Conservation (phyloP, 257 asterid species). For the Salvia rosmarinus region DNA sequence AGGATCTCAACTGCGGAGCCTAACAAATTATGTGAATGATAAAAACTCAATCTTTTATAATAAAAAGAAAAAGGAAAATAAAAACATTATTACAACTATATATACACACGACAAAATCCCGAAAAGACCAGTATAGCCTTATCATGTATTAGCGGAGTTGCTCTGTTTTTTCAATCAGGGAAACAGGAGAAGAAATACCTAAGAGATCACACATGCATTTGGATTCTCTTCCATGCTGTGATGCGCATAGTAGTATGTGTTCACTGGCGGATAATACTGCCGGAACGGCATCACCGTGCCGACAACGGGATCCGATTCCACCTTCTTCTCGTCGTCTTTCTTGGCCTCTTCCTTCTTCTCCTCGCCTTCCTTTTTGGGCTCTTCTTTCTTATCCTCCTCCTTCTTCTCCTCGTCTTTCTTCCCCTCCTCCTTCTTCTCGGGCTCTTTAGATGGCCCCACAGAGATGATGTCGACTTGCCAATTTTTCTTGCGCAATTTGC, state of each 20-base stretch:
- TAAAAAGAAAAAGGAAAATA: neutral
- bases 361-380: slow-evolving; percentile 36
- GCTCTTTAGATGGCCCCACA: slow-evolving; percentile 53
- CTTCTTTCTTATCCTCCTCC: slow-evolving; percentile 51
- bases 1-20: slow-evolving; percentile 21
- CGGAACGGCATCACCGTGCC: slow-evolving; percentile 44
- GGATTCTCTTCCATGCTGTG: slow-evolving; percentile 80
- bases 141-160: slow-evolving; percentile 14
- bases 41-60: neutral
- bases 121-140: slow-evolving; percentile 24
- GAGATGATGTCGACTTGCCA: slow-evolving; percentile 53
- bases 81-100: slow-evolving; percentile 20
- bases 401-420: slow-evolving; percentile 49
- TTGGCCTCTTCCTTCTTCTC: slow-evolving; percentile 35
- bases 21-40: neutral
- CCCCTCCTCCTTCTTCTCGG: slow-evolving; percentile 51
- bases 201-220: slow-evolving; percentile 59
- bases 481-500: slow-evolving; percentile 58
- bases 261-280: slow-evolving; percentile 54
- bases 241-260: slow-evolving; percentile 49
- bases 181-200: neutral
- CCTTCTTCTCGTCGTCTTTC: slow-evolving; percentile 43
- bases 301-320: slow-evolving; percentile 32
- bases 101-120: slow-evolving; percentile 33
- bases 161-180: neutral